These are phyloP conservation scores for Saccharomycopsis hybrid DNA, from an alignment of 1,139 yeast species.

Conservation along the genomic window DNA sequence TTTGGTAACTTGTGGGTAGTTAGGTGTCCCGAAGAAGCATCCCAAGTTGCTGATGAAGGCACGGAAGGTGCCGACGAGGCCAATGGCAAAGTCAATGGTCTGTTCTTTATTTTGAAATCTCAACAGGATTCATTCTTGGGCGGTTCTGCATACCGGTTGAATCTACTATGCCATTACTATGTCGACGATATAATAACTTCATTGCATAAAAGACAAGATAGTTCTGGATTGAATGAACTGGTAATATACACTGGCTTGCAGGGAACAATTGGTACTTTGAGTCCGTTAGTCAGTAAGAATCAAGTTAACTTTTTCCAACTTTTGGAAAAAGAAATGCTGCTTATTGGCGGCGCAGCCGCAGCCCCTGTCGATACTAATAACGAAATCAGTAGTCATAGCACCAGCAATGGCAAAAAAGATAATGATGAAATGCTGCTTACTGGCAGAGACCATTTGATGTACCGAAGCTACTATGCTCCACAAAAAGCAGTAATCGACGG, in stretches of 20 bases:
- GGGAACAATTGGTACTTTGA: conserved; percentile 71
- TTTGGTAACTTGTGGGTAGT: conserved; percentile 75
- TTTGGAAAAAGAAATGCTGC: conserved; percentile 47
- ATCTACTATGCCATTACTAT: conserved; percentile 52
- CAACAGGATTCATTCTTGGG: conserved; percentile 37
- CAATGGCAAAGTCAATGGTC: too few relatives aligned
- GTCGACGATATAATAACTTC: conserved; percentile 67
- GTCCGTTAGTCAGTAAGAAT: conserved; percentile 57
- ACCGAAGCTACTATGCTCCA: conserved; percentile 75
- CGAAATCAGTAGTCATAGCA: too few relatives aligned
- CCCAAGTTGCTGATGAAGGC: conserved; percentile 24
- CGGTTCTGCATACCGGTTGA: conserved; percentile 50
- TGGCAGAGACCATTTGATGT: conserved; percentile 64
- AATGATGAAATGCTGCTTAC: conserved; percentile 40
- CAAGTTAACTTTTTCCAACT: conserved; percentile 57
- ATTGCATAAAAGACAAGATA: conserved; percentile 45
- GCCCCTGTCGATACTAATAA: too few relatives aligned
- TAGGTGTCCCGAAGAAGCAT: conserved; percentile 43
- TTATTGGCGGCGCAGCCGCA: too few relatives aligned
- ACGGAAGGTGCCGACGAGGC: too few relatives aligned
- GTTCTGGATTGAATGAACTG: conserved; percentile 58
- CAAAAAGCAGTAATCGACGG: conserved; percentile 78
- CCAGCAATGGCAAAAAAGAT: conserved; percentile 26
- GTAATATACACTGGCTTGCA: conserved; percentile 69
- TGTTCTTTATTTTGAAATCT: conserved; percentile 29